Percentiles rank a stretch among this genome's conserved stretches.
Evolutionary conservation across 176 grass and related monocot species (phyloP).

Genomic region (Musa itinerans): DNA sequence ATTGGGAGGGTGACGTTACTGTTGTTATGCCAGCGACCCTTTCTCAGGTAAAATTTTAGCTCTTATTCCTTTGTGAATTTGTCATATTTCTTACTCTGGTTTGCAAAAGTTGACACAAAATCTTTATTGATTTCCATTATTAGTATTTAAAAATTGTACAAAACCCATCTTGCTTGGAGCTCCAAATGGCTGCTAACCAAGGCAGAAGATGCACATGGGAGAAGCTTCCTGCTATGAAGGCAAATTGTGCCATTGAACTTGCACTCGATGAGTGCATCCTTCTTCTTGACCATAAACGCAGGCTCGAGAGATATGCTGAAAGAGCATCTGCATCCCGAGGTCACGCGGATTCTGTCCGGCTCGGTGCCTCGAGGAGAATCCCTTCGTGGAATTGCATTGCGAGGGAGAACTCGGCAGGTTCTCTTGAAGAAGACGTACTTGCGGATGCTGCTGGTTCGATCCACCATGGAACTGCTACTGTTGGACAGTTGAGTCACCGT

Average conservation of each 20-base stretch:
- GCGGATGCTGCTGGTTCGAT: conserved; percentile 26
- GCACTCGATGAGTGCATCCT: conserved; percentile 74
- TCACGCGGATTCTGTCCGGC: conserved; percentile 33
- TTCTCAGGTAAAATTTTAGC: conserved; percentile 42
- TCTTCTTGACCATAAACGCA: conserved; percentile 71
- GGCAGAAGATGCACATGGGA: conserved; percentile 84
- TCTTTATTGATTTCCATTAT: conserved; percentile 12
- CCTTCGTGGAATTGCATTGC: conserved; percentile 95
- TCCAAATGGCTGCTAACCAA: conserved; percentile 83
- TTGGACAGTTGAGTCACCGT: conserved; percentile 21
- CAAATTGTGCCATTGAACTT: conserved; percentile 86
- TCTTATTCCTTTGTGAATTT: neutral
- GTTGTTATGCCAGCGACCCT: conserved; percentile 84
- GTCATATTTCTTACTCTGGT: neutral
- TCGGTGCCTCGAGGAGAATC: conserved; percentile 75
- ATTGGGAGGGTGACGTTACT: conserved; percentile 88
- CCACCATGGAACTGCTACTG: conserved; percentile 20
- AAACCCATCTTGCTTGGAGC: conserved; percentile 58
- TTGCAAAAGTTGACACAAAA: neutral
- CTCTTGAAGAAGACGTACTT: conserved; percentile 64
- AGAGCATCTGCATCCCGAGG: conserved; percentile 63
- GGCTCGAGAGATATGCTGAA: conserved; percentile 57
- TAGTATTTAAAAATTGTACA: conserved; percentile 94
- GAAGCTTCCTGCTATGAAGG: conserved; percentile 80
- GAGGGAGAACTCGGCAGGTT: conserved; percentile 86